A percentile compares a stretch with the other conserved stretches of the same genome.
phyloP scores from a whole-genome alignment of 139 green algal genomes.

The Tetraselmis chui region DNA sequence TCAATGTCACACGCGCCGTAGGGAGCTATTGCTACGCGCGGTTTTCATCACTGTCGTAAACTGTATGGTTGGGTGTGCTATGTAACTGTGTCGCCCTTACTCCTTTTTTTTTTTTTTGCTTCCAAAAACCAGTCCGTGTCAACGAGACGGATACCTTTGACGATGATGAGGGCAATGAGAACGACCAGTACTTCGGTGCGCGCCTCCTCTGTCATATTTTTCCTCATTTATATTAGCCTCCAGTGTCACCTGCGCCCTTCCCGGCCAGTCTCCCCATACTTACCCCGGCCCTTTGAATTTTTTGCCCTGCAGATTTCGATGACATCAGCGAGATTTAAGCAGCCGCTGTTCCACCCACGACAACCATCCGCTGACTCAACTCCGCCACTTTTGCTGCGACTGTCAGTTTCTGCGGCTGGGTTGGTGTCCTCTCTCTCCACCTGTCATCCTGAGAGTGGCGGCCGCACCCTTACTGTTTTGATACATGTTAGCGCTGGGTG shows the following conservation, averaged over 20 bases:
- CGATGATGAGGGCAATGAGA: conserved; percentile 50
- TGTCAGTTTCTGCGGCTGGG: no score
- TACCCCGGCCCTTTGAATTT: neutral
- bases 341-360: no score
- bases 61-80: no score
- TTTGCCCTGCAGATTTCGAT: conserved; percentile 54
- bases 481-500: no score
- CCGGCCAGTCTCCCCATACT: neutral
- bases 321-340: conserved; percentile 52
- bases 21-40: no score
- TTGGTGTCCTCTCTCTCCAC: no score
- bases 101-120: neutral
- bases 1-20: no score
- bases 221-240: neutral
- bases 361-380: no score
- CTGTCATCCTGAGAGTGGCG: no score
- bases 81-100: no score
- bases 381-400: no score
- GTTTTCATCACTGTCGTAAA: neutral
- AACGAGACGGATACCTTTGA: conserved; percentile 59
- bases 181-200: conserved; percentile 65
- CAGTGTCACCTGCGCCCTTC: neutral
- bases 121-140: conserved; percentile 38
- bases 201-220: conserved; percentile 25
- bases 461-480: no score